Evolutionary conservation across 371 early-diverging fungal genomes (phyloP).

Genomic region (Mucor indicus): DNA sequence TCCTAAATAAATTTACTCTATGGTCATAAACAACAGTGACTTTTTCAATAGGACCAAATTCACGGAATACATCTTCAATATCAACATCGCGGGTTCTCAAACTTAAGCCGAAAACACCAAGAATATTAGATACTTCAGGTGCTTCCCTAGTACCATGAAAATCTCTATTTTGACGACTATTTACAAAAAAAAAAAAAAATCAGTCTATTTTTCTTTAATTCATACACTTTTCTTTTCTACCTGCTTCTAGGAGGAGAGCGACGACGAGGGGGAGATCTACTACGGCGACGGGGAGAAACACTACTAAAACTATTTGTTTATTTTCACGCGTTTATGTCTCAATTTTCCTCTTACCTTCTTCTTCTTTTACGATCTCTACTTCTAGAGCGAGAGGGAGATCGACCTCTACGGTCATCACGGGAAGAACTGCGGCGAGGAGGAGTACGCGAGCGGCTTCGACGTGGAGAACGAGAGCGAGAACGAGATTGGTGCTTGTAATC

Average conservation of each 20-base stretch:
- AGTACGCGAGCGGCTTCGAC: slow-evolving; percentile 23
- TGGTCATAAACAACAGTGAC: slow-evolving; percentile 62
- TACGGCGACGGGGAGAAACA: background rate
- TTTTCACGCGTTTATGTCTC: background rate
- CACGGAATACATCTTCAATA: slow-evolving; percentile 65
- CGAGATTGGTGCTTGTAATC: no score
- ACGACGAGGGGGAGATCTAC: slow-evolving; percentile 29
- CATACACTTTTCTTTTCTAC: slow-evolving; percentile 15
- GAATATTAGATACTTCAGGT: slow-evolving; percentile 54
- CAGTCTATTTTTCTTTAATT: slow-evolving; percentile 18
- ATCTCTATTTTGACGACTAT: no score
- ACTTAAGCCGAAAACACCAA: slow-evolving; percentile 84
- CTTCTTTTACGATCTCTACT: slow-evolving; percentile 25
- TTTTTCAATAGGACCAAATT: slow-evolving; percentile 61
- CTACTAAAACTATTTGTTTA: no score
- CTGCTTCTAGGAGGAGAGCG: slow-evolving; percentile 30
- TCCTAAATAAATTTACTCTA: slow-evolving; percentile 47
- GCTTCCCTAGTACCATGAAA: slow-evolving; percentile 47
- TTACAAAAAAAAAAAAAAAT: no score
- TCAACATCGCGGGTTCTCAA: slow-evolving; percentile 66
- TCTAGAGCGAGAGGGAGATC: slow-evolving; percentile 32
- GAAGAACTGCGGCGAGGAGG: slow-evolving; percentile 27
- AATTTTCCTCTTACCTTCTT: slow-evolving; percentile 31
- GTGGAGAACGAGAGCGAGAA: slow-evolving; percentile 26
- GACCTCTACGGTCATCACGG: slow-evolving; percentile 27